Evolutionary conservation across 116 monocot species (phyloP).

Genomic region (Dioscorea cayenensis): DNA sequence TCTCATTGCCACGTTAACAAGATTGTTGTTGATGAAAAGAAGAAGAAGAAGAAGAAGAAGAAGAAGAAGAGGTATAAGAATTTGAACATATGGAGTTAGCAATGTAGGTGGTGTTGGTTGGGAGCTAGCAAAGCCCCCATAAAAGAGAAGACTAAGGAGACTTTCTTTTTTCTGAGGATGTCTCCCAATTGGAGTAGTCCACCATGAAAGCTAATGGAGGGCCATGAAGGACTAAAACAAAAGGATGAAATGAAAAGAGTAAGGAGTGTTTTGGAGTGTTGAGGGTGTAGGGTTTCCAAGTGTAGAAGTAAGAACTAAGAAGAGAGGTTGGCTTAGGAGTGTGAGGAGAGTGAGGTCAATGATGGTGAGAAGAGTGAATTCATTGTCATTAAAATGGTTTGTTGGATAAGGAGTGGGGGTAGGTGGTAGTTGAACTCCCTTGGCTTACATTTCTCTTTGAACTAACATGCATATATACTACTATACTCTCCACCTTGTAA

Average conservation of each 20-base stretch:
- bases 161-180: no score
- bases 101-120: slow-evolving; percentile 8
- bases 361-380: slow-evolving; percentile 22
- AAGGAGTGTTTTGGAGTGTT: no score
- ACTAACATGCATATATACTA: not conserved
- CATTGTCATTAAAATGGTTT: slow-evolving; percentile 59
- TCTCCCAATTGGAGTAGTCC: no score
- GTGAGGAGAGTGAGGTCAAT: not conserved
- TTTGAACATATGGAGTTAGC: not conserved
- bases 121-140: not conserved
- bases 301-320: not conserved
- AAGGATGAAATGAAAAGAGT: not conserved
- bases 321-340: not conserved
- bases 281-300: not conserved
- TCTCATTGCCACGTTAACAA: slow-evolving; percentile 8
- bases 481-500: no score
- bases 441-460: not conserved
- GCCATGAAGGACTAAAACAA: not conserved
- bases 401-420: slow-evolving; percentile 37
- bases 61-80: not conserved
- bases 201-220: no score
- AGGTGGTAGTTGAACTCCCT: slow-evolving; percentile 70
- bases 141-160: not conserved
- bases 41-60: no score
- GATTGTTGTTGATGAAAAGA: not conserved